These are phyloP conservation scores for Coniochaeta pulveracea DNA, from an alignment of 2,329 filamentous ascomycete genomes.

Conservation along the genomic window DNA sequence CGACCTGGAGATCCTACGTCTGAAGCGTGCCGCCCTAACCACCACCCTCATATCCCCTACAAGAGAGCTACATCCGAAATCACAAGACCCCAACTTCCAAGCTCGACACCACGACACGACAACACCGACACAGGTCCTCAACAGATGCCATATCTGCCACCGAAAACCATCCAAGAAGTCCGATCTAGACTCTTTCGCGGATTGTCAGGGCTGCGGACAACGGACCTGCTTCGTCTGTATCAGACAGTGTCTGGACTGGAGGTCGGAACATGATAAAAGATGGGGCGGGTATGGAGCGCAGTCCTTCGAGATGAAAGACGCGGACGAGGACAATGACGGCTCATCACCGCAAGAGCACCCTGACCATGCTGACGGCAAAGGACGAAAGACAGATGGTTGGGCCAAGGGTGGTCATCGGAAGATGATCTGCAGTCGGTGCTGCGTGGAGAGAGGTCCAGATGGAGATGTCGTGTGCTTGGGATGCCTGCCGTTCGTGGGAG, in stretches of 20 bases:
- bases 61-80: too few relatives aligned
- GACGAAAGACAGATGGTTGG: constrained; percentile 20
- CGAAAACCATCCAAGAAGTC: constrained; percentile 52
- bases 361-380: too few relatives aligned
- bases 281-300: too few relatives aligned
- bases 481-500: constrained; percentile 31
- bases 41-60: too few relatives aligned
- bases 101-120: too few relatives aligned
- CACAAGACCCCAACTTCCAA: too few relatives aligned
- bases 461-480: constrained; percentile 58
- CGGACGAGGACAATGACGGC: too few relatives aligned
- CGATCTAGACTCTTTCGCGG: constrained; percentile 54
- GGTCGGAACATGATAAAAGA: constrained; percentile 9
- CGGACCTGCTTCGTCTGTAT: constrained; percentile 60
- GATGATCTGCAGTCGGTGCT: constrained; percentile 56
- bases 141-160: constrained; percentile 57
- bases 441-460: constrained; percentile 50
- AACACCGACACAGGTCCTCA: constrained; percentile 25
- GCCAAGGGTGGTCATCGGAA: constrained; percentile 31
- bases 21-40: too few relatives aligned
- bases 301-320: too few relatives aligned
- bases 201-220: constrained; percentile 51
- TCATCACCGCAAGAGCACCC: too few relatives aligned
- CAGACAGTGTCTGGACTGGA: constrained; percentile 46
- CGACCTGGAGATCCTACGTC: too few relatives aligned